phyloP scores from a whole-genome alignment of 2,329 filamentous ascomycete genomes.

The Tolypocladium tropicale region DNA sequence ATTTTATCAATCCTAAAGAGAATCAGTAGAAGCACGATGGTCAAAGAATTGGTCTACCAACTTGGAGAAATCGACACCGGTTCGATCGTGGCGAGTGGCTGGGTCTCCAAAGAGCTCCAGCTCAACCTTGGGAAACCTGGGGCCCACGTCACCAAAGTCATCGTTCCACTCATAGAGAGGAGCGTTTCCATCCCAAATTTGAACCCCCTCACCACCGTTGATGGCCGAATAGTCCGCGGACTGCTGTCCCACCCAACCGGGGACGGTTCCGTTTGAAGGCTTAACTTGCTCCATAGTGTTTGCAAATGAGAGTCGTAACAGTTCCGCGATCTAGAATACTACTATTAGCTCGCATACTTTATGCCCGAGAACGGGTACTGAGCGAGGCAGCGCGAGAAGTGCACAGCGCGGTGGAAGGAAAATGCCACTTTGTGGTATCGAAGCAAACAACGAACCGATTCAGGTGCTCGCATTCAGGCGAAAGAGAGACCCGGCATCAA shows the following conservation, averaged over 20 bases:
- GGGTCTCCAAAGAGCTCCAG: constrained; percentile 59
- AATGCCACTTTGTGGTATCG: background rate
- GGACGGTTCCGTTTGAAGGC: constrained; percentile 5
- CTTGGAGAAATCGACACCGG: constrained; percentile 55
- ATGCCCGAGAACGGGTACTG: no score
- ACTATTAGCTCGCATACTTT: background rate
- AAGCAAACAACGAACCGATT: background rate
- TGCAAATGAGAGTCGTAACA: background rate
- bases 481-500: background rate
- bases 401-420: background rate
- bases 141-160: constrained; percentile 78
- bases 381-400: no score
- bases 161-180: constrained; percentile 73
- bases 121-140: constrained; percentile 61
- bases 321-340: background rate
- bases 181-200: constrained; percentile 44
- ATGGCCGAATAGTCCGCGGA: constrained; percentile 37
- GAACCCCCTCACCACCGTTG: constrained; percentile 5
- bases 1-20: constrained; percentile 41
- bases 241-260: constrained; percentile 35
- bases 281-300: constrained; percentile 5
- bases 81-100: constrained; percentile 32
- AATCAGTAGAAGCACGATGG: constrained; percentile 11
- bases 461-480: background rate
- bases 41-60: constrained; percentile 25